Evolutionary conservation across 495 filamentous ascomycete genomes (phyloP).

Genomic region (Hypoxylon fragiforme): DNA sequence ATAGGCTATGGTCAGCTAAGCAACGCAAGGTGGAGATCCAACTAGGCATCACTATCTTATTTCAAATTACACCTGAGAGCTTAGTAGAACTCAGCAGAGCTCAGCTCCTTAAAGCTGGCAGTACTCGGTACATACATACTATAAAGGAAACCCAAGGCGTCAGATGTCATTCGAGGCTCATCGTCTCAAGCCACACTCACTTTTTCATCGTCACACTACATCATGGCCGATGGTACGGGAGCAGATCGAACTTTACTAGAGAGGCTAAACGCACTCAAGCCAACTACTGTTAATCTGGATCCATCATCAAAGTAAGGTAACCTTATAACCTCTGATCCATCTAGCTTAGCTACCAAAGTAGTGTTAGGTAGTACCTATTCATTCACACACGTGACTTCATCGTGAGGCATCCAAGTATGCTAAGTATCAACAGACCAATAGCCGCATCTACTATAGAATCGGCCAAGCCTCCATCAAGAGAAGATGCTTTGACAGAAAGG

Average conservation of each 20-base stretch:
- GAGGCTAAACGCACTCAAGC: conserved; percentile 74
- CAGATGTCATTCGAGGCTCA: no score
- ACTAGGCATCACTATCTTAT: neutral
- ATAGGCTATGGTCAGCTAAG: neutral
- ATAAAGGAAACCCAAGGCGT: no score
- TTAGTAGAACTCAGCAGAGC: no score
- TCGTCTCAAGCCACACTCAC: no score
- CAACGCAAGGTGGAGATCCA: neutral
- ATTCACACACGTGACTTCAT: no score
- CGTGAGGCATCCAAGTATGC: conserved; percentile 1
- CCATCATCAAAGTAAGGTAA: conserved; percentile 40
- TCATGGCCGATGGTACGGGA: conserved; percentile 66
- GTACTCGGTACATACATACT: no score
- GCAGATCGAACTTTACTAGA: conserved; percentile 87
- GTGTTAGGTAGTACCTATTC: no score
- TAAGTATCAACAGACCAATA: conserved; percentile 22
- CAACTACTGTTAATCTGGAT: conserved; percentile 41
- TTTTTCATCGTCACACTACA: conserved; percentile 14
- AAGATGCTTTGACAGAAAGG: conserved; percentile 48
- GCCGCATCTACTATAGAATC: conserved; percentile 29
- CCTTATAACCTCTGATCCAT: conserved; percentile 8
- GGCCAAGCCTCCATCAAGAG: conserved; percentile 38
- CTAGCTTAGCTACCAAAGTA: conserved; percentile 6
- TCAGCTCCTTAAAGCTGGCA: no score
- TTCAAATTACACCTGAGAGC: conserved; percentile 2